These are phyloP conservation scores for Fusarium compactum DNA, from an alignment of 2,329 filamentous ascomycete genomes.

Conservation along the genomic window DNA sequence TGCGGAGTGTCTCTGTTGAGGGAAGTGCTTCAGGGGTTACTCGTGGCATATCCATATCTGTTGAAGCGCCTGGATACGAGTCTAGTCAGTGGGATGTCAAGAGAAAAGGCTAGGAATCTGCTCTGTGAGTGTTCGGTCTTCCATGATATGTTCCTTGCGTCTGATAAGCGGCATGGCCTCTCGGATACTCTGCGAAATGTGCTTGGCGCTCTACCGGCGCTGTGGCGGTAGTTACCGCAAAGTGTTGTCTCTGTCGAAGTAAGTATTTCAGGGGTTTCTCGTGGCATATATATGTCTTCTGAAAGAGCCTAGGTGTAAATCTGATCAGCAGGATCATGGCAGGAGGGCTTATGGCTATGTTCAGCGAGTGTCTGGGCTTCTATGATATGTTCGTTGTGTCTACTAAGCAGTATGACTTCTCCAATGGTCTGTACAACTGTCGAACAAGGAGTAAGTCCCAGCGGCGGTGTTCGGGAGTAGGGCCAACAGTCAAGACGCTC, in stretches of 20 bases:
- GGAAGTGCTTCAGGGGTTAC: not conserved
- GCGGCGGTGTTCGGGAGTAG: not conserved
- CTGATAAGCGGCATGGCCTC: not conserved
- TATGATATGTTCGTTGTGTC: not conserved
- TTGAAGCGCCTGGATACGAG: not conserved
- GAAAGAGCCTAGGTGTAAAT: not conserved
- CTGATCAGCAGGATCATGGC: not conserved
- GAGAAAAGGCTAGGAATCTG: not conserved
- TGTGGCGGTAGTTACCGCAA: not conserved
- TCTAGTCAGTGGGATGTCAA: not conserved
- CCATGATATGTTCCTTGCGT: rapidly evolving
- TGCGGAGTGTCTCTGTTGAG: too few relatives aligned
- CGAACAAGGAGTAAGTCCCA: not conserved
- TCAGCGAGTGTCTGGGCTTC: not conserved
- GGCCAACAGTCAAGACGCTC: not conserved
- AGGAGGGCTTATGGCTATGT: not conserved
- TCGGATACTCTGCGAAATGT: not conserved
- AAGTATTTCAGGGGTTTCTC: not conserved
- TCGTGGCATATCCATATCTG: too few relatives aligned
- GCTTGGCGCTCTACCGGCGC: not conserved
- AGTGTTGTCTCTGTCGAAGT: not conserved
- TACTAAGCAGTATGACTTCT: not conserved
- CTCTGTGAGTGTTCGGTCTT: rapidly evolving
- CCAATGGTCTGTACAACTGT: not conserved
- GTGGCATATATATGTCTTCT: not conserved